Percentiles rank a stretch among this genome's conserved stretches.
phyloP scores from a whole-genome alignment of 257 asterid genomes.

The Verbascum thapsus region DNA sequence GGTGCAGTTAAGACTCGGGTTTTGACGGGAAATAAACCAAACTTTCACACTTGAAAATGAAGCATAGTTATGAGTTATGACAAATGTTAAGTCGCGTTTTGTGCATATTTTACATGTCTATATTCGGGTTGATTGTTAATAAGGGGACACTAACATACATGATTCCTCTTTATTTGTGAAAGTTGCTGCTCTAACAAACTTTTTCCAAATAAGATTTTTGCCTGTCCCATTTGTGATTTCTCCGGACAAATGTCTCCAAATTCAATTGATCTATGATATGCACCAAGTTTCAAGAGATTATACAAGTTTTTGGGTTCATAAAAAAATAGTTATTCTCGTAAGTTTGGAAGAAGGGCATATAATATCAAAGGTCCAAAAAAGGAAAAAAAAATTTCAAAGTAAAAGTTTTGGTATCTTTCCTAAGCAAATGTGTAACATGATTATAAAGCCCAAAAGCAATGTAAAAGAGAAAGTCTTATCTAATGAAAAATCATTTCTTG shows the following conservation, averaged over 20 bases:
- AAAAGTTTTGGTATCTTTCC: too few relatives aligned
- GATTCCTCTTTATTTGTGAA: background rate
- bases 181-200: conserved; percentile 7
- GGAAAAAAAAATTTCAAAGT: too few relatives aligned
- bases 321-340: too few relatives aligned
- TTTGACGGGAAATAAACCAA: too few relatives aligned
- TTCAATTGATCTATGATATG: conserved; percentile 16
- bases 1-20: too few relatives aligned
- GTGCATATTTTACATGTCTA: too few relatives aligned
- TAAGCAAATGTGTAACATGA: too few relatives aligned
- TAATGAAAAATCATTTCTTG: background rate
- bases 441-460: conserved; percentile 7
- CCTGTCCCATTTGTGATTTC: background rate
- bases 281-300: background rate
- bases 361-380: too few relatives aligned
- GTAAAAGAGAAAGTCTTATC: conserved; percentile 7
- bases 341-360: too few relatives aligned
- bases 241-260: conserved; percentile 21
- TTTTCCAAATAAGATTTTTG: background rate
- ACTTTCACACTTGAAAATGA: too few relatives aligned
- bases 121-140: too few relatives aligned
- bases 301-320: background rate
- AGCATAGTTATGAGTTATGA: background rate
- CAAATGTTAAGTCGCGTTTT: too few relatives aligned
- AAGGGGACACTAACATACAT: background rate